Conservation (phyloP, 2,329 filamentous ascomycete species). For the Penicillium griseofulvum region DNA sequence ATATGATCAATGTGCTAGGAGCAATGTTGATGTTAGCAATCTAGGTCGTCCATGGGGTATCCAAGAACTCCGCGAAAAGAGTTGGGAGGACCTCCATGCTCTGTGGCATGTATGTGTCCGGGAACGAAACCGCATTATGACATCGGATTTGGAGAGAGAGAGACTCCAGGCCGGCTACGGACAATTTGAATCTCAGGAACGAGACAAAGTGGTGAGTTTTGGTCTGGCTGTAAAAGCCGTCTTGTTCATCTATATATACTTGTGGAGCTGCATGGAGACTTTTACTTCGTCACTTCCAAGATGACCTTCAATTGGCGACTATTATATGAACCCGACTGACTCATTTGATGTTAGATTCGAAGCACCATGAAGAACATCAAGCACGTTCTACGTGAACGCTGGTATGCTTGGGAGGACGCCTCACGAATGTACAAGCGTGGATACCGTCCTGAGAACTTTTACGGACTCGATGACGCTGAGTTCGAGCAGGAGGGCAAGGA, state of each 20-base stretch:
- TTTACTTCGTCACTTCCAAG: not conserved
- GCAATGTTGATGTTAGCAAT: slow-evolving; percentile 15
- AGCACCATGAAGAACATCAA: slow-evolving; percentile 79
- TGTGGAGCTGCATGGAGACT: not conserved
- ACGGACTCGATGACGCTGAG: slow-evolving; percentile 19
- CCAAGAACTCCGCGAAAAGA: slow-evolving; percentile 81
- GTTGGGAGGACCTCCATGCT: slow-evolving; percentile 87
- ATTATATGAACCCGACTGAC: not conserved
- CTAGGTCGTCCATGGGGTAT: slow-evolving; percentile 75
- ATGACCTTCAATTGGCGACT: not conserved
- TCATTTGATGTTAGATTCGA: slow-evolving; percentile 56
- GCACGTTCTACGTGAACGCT: slow-evolving; percentile 80
- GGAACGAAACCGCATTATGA: slow-evolving; percentile 87
- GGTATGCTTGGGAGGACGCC: slow-evolving; percentile 69
- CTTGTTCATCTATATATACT: not conserved
- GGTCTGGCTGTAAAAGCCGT: not conserved
- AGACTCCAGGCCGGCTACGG: slow-evolving; percentile 72
- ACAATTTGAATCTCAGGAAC: slow-evolving; percentile 60
- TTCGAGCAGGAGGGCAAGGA: slow-evolving; percentile 6
- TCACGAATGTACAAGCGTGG: slow-evolving; percentile 37
- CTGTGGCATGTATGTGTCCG: slow-evolving; percentile 94
- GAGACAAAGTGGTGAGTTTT: slow-evolving; percentile 64
- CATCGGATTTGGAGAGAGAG: slow-evolving; percentile 66
- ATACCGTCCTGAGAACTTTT: slow-evolving; percentile 32
- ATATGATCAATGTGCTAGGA: not conserved